Evolutionary conservation across 2,329 filamentous ascomycete species (phyloP).

Genomic region (Fusarium sacchari): DNA sequence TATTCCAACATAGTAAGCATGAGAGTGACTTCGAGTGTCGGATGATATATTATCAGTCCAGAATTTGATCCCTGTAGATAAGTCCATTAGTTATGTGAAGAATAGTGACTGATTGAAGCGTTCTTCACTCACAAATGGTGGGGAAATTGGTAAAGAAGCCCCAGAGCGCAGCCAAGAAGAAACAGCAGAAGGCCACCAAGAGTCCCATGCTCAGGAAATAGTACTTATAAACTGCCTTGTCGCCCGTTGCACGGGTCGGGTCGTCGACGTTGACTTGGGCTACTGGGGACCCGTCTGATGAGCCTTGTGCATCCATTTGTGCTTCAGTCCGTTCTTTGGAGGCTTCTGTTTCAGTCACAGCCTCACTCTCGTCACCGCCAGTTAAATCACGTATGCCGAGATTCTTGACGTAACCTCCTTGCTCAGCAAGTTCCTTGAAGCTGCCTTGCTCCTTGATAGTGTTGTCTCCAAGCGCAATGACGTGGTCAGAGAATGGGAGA

Average conservation of each 20-base stretch:
- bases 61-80: constrained; percentile 50
- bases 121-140: neutral
- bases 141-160: constrained; percentile 44
- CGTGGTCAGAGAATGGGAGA: constrained; percentile 54
- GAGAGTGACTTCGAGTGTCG: neutral
- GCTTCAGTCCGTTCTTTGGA: neutral
- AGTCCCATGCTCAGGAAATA: constrained; percentile 45
- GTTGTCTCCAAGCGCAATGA: constrained; percentile 57
- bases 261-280: constrained; percentile 22
- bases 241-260: constrained; percentile 42
- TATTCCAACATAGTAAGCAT: constrained; percentile 46
- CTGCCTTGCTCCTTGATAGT: constrained; percentile 54
- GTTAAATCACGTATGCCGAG: constrained; percentile 45
- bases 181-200: constrained; percentile 38
- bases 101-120: neutral
- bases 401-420: constrained; percentile 52
- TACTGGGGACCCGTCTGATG: neutral
- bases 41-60: constrained; percentile 49
- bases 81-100: neutral
- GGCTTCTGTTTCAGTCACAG: accelerated
- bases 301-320: constrained; percentile 17
- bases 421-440: constrained; percentile 41
- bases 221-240: constrained; percentile 48
- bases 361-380: neutral
- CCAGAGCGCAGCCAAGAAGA: constrained; percentile 42